Base-by-base conservation (phyloP, 257 asterid species). In the Mitragyna speciosa region DNA sequence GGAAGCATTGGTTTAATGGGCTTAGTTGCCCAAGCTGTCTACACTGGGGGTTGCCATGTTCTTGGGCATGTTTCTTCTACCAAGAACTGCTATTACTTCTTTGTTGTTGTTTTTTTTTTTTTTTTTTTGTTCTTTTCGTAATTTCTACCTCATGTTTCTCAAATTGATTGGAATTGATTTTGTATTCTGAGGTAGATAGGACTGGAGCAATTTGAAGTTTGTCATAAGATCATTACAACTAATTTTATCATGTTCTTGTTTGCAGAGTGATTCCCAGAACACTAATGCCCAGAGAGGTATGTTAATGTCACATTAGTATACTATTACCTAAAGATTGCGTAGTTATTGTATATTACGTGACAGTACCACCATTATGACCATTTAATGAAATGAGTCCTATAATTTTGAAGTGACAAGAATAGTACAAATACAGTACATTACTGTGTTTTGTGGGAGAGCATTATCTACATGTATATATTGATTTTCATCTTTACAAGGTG, bases 1-100 rank as follows among this genome's bases (percentile, higher is more conserved):
- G 88, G 88, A 70, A 85, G 86, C 82, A 85, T 77, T 74, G 88
- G 88, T 39, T 83, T 85, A 67, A 85, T 85, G 88, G 88, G 88
- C 24, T 78, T 83, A 78, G 86, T 85, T 36, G 80, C 88, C 70
- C 86, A 80, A 80, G 88, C 88, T 31, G 88, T 85, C 6, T 28
- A 85, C 65, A 78, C 1, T 59, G 89, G 89, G 14, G 89, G 89
- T 43, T 82, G 85, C 75, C 89, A 83, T 75, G 89, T 86, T 70
- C 87, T 86, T 78, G 89, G 89, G 89, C 76, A 43, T 83, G 67
- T 75, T 72, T n/a, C 70, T 26, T 45, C 59, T 26, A 11, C 48
- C 49, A n/a, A 15, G 7, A 49, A 22, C 45, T 51, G 9, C 39
- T 19, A 33, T 26, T 59, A 9, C 12, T 3, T 45, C 0, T 11